These are phyloP conservation scores for Cornus florida DNA, from an alignment of 148 eudicot genomes.

Conservation along the genomic window DNA sequence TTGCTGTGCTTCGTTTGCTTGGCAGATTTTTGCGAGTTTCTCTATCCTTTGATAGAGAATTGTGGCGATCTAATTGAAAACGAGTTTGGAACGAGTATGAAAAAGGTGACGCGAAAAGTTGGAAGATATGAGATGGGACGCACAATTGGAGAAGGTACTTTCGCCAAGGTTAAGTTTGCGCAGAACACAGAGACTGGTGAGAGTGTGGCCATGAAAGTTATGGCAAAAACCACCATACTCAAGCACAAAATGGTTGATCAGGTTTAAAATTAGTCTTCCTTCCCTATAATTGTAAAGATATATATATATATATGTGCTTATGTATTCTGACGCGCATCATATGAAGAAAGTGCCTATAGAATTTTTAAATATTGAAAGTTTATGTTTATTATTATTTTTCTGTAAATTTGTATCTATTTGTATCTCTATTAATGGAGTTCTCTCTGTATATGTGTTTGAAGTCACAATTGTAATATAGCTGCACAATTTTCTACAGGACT, in stretches of 20 bases:
- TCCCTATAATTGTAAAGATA: too few species aligned
- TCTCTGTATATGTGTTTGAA: not conserved
- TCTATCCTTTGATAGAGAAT: not conserved
- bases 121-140: conserved; percentile 88
- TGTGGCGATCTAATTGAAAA: conserved; percentile 1
- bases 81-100: conserved; percentile 20
- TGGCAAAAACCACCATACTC: conserved; percentile 77
- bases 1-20: not conserved
- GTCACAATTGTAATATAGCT: not conserved
- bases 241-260: conserved; percentile 92
- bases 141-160: conserved; percentile 85
- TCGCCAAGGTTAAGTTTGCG: conserved; percentile 86
- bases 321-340: not conserved
- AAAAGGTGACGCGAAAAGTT: conserved; percentile 42
- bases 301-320: not conserved
- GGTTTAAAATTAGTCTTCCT: conserved; percentile 33
- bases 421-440: not conserved
- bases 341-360: not conserved
- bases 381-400: too few species aligned
- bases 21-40: not conserved
- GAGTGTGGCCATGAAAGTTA: conserved; percentile 75
- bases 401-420: not conserved
- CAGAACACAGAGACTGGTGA: conserved; percentile 67
- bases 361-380: not conserved
- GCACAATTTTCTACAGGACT: too few species aligned